These are phyloP conservation scores for Hanseniaspora lindneri DNA, from an alignment of 805 yeast genomes.

Conservation along the genomic window DNA sequence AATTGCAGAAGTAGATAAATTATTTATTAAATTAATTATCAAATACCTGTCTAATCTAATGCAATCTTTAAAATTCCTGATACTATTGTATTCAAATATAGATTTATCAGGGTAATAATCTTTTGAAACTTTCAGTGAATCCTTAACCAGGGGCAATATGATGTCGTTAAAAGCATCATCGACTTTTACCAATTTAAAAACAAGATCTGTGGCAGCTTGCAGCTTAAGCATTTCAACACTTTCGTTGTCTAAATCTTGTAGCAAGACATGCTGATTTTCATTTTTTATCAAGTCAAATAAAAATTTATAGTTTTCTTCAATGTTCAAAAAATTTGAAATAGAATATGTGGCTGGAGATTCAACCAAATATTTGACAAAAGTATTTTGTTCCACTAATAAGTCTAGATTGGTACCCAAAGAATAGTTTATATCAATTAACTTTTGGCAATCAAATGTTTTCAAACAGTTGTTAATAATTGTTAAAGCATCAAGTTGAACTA, in stretches of 20 bases:
- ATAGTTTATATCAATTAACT: slow-evolving; percentile 43
- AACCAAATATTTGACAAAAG: slow-evolving; percentile 41
- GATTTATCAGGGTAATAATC: slow-evolving; percentile 12
- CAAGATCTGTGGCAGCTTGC: not conserved
- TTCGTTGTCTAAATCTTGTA: not conserved
- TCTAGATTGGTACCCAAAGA: slow-evolving; percentile 39
- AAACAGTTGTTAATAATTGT: slow-evolving; percentile 40
- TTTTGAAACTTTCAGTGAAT: slow-evolving; percentile 5
- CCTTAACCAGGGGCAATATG: slow-evolving; percentile 9
- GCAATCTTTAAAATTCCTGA: slow-evolving; percentile 3
- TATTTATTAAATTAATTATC: not conserved
- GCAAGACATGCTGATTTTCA: not conserved
- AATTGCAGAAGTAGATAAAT: slow-evolving; percentile 1
- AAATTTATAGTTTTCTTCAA: slow-evolving; percentile 37
- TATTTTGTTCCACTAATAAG: slow-evolving; percentile 33
- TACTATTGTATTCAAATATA: slow-evolving; percentile 13
- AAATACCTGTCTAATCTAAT: slow-evolving; percentile 3
- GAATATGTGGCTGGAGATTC: slow-evolving; percentile 54
- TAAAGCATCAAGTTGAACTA: slow-evolving; percentile 46
- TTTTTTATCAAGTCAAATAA: slow-evolving; percentile 35
- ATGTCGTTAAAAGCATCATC: slow-evolving; percentile 13
- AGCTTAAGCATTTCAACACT: not conserved
- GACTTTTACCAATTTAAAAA: not conserved
- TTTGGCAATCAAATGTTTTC: slow-evolving; percentile 39
- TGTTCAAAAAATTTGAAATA: slow-evolving; percentile 7